Evolutionary conservation across 441 rosid genomes (phyloP).

Genomic region (Aquilaria agallochum): DNA sequence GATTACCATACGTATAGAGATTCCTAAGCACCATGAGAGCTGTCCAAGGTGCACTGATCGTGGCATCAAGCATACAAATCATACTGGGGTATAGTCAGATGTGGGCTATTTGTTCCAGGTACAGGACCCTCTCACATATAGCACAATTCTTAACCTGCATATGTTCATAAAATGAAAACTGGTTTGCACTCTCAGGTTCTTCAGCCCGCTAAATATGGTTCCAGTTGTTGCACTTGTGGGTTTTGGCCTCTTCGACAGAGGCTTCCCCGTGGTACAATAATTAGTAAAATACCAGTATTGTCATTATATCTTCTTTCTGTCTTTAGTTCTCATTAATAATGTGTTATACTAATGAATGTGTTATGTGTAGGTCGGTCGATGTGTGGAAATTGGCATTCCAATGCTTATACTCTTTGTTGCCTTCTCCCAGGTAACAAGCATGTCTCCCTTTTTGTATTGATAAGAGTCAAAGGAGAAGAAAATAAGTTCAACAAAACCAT

Average conservation of each 20-base stretch:
- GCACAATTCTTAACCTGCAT: conserved; percentile 1
- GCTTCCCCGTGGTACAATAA: conserved; percentile 86
- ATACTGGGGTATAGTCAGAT: conserved; percentile 94
- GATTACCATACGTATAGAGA: conserved; percentile 41
- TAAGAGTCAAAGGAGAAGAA: no score
- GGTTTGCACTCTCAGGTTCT: conserved; percentile 63
- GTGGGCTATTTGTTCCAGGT: conserved; percentile 99
- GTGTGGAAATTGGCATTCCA: conserved; percentile 92
- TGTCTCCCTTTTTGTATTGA: neutral
- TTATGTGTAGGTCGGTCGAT: conserved; percentile 62
- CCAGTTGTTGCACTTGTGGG: conserved; percentile 94
- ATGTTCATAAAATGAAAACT: conserved; percentile 1
- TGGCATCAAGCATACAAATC: conserved; percentile 95
- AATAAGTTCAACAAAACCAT: no score
- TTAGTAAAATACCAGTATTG: conserved; percentile 5
- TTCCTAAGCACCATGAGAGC: conserved; percentile 96
- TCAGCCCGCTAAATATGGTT: conserved; percentile 98
- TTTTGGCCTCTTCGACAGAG: conserved; percentile 96
- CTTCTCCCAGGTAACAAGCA: conserved; percentile 73
- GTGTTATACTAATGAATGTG: neutral
- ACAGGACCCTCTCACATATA: conserved; percentile 8
- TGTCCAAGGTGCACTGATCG: conserved; percentile 96
- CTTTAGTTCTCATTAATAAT: neutral
- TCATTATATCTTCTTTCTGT: neutral
- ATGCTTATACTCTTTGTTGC: conserved; percentile 82